Evolutionary conservation across 306 rosid genomes (phyloP).

Genomic region (Lotus japonicus): DNA sequence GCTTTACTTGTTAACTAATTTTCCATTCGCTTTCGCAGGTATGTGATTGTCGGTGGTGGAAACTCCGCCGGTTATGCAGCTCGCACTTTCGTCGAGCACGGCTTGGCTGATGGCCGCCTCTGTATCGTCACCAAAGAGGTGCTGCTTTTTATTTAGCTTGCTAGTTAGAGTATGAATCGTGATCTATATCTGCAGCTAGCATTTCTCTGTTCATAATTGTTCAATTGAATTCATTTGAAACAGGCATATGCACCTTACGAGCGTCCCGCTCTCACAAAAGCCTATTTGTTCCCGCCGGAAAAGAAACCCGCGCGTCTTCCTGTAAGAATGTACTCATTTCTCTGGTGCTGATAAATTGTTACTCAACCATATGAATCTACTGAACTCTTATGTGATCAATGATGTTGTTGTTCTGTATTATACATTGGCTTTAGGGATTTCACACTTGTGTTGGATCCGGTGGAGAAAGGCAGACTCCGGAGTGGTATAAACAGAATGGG

Average conservation of each 20-base stretch:
- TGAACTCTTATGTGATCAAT: not conserved
- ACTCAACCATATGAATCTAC: not conserved
- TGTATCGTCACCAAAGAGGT: constrained; percentile 92
- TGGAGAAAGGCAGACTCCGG: constrained; percentile 92
- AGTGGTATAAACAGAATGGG: constrained; percentile 87
- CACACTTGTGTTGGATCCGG: constrained; percentile 98
- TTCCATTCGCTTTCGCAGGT: constrained; percentile 29
- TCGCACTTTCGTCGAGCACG: constrained; percentile 85
- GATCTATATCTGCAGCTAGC: not conserved
- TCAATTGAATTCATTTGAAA: not conserved
- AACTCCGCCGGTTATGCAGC: constrained; percentile 97
- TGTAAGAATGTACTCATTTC: constrained; percentile 36
- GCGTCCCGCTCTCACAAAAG: constrained; percentile 93
- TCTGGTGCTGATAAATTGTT: not conserved
- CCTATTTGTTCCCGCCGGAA: constrained; percentile 71
- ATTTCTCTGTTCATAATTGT: not conserved
- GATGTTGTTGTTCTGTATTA: not conserved
- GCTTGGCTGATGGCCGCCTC: constrained; percentile 94
- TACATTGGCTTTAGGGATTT: constrained; percentile 52
- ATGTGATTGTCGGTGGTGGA: constrained; percentile 96
- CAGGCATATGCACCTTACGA: constrained; percentile 92
- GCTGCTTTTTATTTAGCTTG: not conserved
- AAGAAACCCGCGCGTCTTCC: constrained; percentile 95
- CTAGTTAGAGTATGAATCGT: not conserved
- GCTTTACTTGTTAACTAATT: not conserved